Percentiles rank a stretch among this genome's conserved stretches.
phyloP scores from a whole-genome alignment of 1,284 basidiomycete species.

The Wolfiporia cocos region DNA sequence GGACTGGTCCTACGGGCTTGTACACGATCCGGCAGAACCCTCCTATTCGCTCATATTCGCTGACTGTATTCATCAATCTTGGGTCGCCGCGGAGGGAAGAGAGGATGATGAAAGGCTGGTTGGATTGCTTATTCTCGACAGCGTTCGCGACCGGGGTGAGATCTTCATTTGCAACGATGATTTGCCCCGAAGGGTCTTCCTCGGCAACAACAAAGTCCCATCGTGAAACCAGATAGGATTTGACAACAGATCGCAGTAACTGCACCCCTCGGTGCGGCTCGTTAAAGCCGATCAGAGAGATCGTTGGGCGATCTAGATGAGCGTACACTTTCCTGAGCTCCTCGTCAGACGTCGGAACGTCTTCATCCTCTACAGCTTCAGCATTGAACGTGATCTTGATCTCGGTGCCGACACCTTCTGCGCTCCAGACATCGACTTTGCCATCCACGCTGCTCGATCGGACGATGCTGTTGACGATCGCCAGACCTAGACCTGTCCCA shows the following conservation, averaged over 20 bases:
- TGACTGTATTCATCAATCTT: constrained; percentile 54
- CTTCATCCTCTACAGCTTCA: constrained; percentile 47
- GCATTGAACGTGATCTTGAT: constrained; percentile 86
- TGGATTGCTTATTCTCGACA: constrained; percentile 49
- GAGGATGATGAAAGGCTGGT: constrained; percentile 68
- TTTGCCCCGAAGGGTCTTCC: constrained; percentile 52
- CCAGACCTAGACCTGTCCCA: constrained; percentile 93
- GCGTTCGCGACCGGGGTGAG: constrained; percentile 51
- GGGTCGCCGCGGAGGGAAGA: constrained; percentile 67
- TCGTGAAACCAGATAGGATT: constrained; percentile 65
- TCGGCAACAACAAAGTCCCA: constrained; percentile 68
- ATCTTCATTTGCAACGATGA: constrained; percentile 84
- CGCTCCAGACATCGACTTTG: constrained; percentile 84
- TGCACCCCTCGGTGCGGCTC: constrained; percentile 60
- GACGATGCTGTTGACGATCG: constrained; percentile 93
- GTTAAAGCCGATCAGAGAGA: constrained; percentile 77
- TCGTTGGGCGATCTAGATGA: constrained; percentile 38
- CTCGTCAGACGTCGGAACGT: constrained; percentile 30
- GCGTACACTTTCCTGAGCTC: constrained; percentile 45
- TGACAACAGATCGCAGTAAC: constrained; percentile 59
- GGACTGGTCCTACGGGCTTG: constrained; percentile 86
- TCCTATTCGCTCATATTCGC: constrained; percentile 73
- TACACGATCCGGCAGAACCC: constrained; percentile 83
- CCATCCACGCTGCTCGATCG: constrained; percentile 83
- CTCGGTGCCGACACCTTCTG: constrained; percentile 89